phyloP scores from a whole-genome alignment of 169 alveolate species.

The Cryptosporidium sp. region DNA sequence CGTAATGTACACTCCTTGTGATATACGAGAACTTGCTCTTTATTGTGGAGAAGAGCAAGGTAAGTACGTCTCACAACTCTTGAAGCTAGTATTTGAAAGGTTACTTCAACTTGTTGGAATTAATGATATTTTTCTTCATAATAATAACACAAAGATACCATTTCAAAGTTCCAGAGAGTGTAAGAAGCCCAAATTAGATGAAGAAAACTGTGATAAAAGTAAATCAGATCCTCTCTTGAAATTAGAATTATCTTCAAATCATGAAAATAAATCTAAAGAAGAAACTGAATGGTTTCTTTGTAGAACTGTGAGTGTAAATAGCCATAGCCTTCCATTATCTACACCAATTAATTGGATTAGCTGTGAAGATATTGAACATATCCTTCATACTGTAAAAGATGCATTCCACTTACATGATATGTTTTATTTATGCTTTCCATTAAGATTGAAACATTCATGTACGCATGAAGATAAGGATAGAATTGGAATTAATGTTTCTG shows the following conservation, averaged over 20 bases:
- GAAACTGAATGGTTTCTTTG: constrained; percentile 29
- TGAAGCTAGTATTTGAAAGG: constrained; percentile 34
- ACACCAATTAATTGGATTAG: constrained; percentile 67
- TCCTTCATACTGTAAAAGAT: constrained; percentile 33
- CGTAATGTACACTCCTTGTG: constrained; percentile 72
- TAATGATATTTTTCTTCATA: background rate
- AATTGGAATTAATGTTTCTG: constrained; percentile 15
- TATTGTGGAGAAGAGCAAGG: constrained; percentile 43
- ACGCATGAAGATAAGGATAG: constrained; percentile 56
- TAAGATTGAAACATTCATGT: constrained; percentile 55
- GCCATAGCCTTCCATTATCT: constrained; percentile 69
- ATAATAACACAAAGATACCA: background rate
- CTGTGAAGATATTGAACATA: constrained; percentile 67
- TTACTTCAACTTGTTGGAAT: constrained; percentile 26
- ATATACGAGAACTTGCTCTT: constrained; percentile 39
- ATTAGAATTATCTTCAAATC: background rate
- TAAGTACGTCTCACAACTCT: background rate
- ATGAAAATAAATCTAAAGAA: background rate
- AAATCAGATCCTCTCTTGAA: background rate
- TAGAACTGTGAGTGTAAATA: constrained; percentile 44
- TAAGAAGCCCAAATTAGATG: background rate
- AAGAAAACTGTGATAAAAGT: background rate
- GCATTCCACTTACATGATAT: constrained; percentile 43
- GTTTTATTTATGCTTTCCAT: constrained; percentile 66
- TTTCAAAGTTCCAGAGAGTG: background rate